phyloP scores from a whole-genome alignment of 1,139 yeast species.

The Zygosaccharomyces pseudobailii region DNA sequence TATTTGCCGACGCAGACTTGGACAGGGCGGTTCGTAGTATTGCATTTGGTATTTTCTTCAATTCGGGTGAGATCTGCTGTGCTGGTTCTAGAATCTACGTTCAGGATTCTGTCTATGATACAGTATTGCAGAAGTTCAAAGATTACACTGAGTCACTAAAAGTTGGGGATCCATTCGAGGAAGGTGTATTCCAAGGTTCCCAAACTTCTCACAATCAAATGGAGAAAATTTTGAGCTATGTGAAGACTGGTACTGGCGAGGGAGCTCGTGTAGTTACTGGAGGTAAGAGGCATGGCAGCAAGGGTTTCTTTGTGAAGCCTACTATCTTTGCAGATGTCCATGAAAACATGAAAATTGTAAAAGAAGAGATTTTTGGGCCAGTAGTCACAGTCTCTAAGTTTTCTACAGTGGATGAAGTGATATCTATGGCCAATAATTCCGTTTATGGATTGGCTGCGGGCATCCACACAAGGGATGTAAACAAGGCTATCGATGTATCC shows the following conservation, averaged over 20 bases:
- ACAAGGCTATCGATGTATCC: slow-evolving; percentile 55
- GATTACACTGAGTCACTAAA: slow-evolving; percentile 63
- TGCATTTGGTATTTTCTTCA: slow-evolving; percentile 49
- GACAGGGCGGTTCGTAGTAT: slow-evolving; percentile 47
- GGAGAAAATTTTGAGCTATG: slow-evolving; percentile 54
- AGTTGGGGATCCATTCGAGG: slow-evolving; percentile 72
- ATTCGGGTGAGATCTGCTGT: slow-evolving; percentile 69
- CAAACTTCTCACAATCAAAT: slow-evolving; percentile 57
- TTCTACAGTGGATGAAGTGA: slow-evolving; percentile 57
- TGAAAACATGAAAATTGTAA: slow-evolving; percentile 60
- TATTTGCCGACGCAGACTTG: slow-evolving; percentile 54
- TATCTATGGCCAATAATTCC: slow-evolving; percentile 57
- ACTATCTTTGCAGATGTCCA: slow-evolving; percentile 72
- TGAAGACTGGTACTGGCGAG: slow-evolving; percentile 52
- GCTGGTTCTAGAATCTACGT: slow-evolving; percentile 65
- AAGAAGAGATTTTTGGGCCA: slow-evolving; percentile 83
- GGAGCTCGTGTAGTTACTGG: slow-evolving; percentile 60
- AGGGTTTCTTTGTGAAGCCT: slow-evolving; percentile 73
- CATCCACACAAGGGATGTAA: slow-evolving; percentile 55
- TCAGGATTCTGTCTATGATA: slow-evolving; percentile 58
- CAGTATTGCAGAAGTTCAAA: slow-evolving; percentile 47
- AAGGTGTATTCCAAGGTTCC: slow-evolving; percentile 58
- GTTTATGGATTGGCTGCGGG: slow-evolving; percentile 74
- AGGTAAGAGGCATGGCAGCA: slow-evolving; percentile 52
- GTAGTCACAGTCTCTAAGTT: slow-evolving; percentile 65